A percentile compares a stretch with the other conserved stretches of the same genome.
Evolutionary conservation across 768 basidiomycete genomes (phyloP).

Genomic region (Nidularia pulvinata): DNA sequence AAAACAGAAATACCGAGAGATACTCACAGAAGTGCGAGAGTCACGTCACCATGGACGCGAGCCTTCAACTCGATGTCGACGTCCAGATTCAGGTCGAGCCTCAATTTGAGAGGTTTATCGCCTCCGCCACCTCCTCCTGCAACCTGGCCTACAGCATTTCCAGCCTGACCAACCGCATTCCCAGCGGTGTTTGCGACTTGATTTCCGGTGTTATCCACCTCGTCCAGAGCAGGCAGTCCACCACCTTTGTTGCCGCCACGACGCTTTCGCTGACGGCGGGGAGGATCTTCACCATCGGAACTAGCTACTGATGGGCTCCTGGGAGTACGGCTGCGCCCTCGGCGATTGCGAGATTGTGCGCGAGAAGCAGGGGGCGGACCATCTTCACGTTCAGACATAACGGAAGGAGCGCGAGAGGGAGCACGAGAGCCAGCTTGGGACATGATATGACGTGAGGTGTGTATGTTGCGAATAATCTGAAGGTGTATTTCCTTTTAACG

Average conservation of each 20-base stretch:
- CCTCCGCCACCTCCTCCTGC: constrained; percentile 5
- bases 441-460: not conserved
- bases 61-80: constrained; percentile 30
- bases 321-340: constrained; percentile 11
- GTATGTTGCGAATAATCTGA: not conserved
- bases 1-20: not conserved
- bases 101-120: constrained; percentile 18
- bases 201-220: constrained; percentile 9
- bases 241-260: constrained; percentile 8
- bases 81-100: constrained; percentile 30
- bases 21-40: constrained; percentile 25
- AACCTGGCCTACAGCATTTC: constrained; percentile 3
- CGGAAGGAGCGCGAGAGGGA: constrained; percentile 3
- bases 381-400: not conserved
- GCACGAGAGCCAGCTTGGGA: constrained; percentile 5
- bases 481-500: not conserved
- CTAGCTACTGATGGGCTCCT: constrained; percentile 6
- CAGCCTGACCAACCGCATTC: constrained; percentile 5
- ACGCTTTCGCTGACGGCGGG: constrained; percentile 5
- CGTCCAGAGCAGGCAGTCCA: constrained; percentile 13
- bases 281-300: constrained; percentile 3
- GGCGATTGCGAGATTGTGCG: constrained; percentile 3
- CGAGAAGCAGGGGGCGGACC: not conserved
- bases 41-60: constrained; percentile 27
- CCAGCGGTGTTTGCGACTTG: constrained; percentile 9